Evolutionary conservation across 2,329 filamentous ascomycete species (phyloP).

Genomic region (Exophiala lecanii-corni): DNA sequence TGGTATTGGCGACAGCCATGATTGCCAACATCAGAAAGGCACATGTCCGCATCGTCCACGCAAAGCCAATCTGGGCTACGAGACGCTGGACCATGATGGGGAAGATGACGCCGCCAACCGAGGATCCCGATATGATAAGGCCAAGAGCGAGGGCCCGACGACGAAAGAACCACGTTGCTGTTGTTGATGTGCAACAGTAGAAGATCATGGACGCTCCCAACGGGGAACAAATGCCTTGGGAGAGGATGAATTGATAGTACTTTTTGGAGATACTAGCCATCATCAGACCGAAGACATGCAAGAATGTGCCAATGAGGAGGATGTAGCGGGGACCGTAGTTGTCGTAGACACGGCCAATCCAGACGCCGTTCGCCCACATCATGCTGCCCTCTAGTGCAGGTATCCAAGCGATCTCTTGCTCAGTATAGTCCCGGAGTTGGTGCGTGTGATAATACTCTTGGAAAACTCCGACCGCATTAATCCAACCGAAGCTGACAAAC

Average conservation of each 20-base stretch:
- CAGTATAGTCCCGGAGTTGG: conserved; percentile 45
- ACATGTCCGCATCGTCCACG: conserved; percentile 54
- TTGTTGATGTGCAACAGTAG: conserved; percentile 37
- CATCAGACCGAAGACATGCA: conserved; percentile 57
- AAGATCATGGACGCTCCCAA: conserved; percentile 49
- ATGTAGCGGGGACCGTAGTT: conserved; percentile 57
- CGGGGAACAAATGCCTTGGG: conserved; percentile 51
- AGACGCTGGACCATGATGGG: conserved; percentile 58
- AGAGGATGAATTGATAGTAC: conserved; percentile 55
- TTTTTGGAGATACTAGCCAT: conserved; percentile 51
- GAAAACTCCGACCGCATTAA: conserved; percentile 46
- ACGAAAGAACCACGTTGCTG: conserved; percentile 34
- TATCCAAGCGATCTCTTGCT: conserved; percentile 57
- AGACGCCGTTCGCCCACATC: conserved; percentile 30
- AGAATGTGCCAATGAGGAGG: conserved; percentile 45
- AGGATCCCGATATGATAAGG: conserved; percentile 51
- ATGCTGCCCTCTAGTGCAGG: conserved; percentile 49
- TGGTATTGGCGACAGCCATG: conserved; percentile 49
- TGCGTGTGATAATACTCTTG: conserved; percentile 56
- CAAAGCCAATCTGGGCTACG: conserved; percentile 50
- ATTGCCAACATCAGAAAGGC: conserved; percentile 60
- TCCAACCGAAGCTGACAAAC: conserved; percentile 38
- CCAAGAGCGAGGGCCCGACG: conserved; percentile 51
- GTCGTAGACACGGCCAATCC: conserved; percentile 39
- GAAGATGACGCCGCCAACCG: conserved; percentile 55